Conservation (phyloP, 805 yeast genomes). For the Ogataea dorogensis region DNA sequence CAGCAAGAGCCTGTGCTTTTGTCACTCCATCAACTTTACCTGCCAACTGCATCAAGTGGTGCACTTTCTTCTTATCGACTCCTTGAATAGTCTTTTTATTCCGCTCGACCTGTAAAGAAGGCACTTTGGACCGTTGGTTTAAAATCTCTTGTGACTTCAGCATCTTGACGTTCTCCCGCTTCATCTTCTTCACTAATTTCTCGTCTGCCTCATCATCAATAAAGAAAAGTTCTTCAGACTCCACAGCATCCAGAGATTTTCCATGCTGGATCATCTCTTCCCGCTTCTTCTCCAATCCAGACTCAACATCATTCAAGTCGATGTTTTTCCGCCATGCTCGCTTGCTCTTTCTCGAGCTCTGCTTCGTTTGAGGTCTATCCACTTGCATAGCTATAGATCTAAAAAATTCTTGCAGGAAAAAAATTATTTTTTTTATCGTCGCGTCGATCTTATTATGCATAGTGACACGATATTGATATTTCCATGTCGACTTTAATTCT, state of each 20-base stretch:
- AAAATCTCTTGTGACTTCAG: slow-evolving; percentile 57
- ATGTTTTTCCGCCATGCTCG: slow-evolving; percentile 91
- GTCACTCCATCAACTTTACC: slow-evolving; percentile 65
- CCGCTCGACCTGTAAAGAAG: slow-evolving; percentile 48
- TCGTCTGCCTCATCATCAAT: slow-evolving; percentile 69
- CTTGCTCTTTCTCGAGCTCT: slow-evolving; percentile 88
- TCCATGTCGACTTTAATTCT: slow-evolving; percentile 37
- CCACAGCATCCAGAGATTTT: slow-evolving; percentile 36
- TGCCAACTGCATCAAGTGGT: slow-evolving; percentile 67
- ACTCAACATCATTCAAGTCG: slow-evolving; percentile 76
- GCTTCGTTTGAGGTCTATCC: slow-evolving; percentile 44
- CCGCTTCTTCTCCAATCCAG: slow-evolving; percentile 63
- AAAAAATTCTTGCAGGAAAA: slow-evolving; percentile 5
- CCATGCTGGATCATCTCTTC: slow-evolving; percentile 60
- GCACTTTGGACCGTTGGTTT: slow-evolving; percentile 72
- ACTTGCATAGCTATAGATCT: slow-evolving; percentile 10
- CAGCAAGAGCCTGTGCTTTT: slow-evolving; percentile 50
- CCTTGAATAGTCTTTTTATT: slow-evolving; percentile 51
- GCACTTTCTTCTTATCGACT: slow-evolving; percentile 61
- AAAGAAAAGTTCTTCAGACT: slow-evolving; percentile 51
- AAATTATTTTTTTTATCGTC: slow-evolving; percentile 5
- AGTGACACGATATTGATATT: background rate
- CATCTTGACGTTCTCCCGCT: slow-evolving; percentile 37
- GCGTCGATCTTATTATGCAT: slow-evolving; percentile 2
- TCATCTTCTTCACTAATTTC: slow-evolving; percentile 37